Conservation (phyloP, 257 asterid species). For the Solanum virginianum region DNA sequence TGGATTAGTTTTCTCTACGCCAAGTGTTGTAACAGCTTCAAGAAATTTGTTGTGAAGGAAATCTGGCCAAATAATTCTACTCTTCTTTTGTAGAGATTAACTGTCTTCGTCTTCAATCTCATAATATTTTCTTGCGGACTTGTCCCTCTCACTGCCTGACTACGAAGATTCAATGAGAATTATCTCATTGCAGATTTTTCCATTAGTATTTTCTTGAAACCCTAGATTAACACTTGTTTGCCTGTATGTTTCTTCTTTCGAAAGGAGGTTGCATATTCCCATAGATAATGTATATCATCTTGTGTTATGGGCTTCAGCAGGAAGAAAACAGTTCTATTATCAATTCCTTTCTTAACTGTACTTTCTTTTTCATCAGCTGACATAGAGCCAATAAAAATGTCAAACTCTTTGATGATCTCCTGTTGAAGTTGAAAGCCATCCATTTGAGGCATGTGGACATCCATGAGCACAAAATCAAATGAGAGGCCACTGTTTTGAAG, state of each 20-base stretch:
- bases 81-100: slow-evolving; percentile 4
- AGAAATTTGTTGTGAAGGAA: slow-evolving; percentile 45
- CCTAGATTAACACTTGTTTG: slow-evolving; percentile 1
- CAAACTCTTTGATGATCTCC: no score
- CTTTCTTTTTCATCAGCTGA: slow-evolving; percentile 32
- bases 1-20: slow-evolving; percentile 9
- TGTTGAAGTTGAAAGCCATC: no score
- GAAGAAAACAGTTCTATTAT: slow-evolving; percentile 27
- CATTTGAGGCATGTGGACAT: slow-evolving; percentile 53
- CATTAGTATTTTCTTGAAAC: not conserved
- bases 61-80: slow-evolving; percentile 39
- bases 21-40: slow-evolving; percentile 41
- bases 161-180: not conserved
- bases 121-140: not conserved
- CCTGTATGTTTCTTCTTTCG: not conserved
- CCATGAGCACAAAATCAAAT: not conserved
- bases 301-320: slow-evolving; percentile 40
- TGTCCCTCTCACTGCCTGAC: not conserved
- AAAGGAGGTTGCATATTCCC: slow-evolving; percentile 29
- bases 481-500: not conserved
- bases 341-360: slow-evolving; percentile 18
- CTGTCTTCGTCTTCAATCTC: not conserved
- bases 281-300: slow-evolving; percentile 34
- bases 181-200: not conserved
- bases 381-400: no score